These are phyloP conservation scores for Chaetoceros muelleri DNA, from an alignment of 108 stramenopile genomes.

Conservation along the genomic window DNA sequence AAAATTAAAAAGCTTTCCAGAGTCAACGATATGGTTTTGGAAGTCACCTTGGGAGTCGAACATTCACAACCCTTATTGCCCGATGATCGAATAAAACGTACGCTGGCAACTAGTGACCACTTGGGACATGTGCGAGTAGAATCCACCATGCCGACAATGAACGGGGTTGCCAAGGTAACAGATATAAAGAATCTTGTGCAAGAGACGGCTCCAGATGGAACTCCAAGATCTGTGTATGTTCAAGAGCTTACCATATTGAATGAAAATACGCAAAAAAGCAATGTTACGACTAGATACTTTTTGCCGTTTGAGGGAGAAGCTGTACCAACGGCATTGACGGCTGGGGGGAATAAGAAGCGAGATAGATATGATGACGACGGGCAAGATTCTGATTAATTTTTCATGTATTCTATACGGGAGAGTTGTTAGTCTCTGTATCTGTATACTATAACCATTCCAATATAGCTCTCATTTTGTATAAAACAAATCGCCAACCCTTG, in stretches of 20 bases:
- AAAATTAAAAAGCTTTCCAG: slow-evolving; percentile 61
- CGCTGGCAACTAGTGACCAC: slow-evolving; percentile 52
- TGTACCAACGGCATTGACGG: background rate
- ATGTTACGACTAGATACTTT: slow-evolving; percentile 64
- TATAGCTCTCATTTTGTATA: too few relatives aligned
- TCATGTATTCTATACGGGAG: background rate
- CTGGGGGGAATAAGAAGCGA: background rate
- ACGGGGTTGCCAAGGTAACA: slow-evolving; percentile 63
- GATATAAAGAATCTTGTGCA: slow-evolving; percentile 55
- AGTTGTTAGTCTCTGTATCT: too few relatives aligned
- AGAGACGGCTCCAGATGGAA: slow-evolving; percentile 9
- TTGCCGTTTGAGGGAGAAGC: slow-evolving; percentile 22
- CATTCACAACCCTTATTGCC: slow-evolving; percentile 32
- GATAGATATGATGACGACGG: background rate
- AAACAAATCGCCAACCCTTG: too few relatives aligned
- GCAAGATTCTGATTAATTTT: background rate
- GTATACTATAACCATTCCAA: too few relatives aligned
- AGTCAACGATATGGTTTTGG: slow-evolving; percentile 67
- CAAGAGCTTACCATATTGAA: slow-evolving; percentile 66
- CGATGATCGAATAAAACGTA: slow-evolving; percentile 54
- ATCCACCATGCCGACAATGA: slow-evolving; percentile 64
- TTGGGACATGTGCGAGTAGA: slow-evolving; percentile 42
- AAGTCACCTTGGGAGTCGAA: slow-evolving; percentile 49
- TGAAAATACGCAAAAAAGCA: slow-evolving; percentile 39
- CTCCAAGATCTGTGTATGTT: slow-evolving; percentile 24